Conservation (phyloP, 345 rosid species). For the Acer negundo region DNA sequence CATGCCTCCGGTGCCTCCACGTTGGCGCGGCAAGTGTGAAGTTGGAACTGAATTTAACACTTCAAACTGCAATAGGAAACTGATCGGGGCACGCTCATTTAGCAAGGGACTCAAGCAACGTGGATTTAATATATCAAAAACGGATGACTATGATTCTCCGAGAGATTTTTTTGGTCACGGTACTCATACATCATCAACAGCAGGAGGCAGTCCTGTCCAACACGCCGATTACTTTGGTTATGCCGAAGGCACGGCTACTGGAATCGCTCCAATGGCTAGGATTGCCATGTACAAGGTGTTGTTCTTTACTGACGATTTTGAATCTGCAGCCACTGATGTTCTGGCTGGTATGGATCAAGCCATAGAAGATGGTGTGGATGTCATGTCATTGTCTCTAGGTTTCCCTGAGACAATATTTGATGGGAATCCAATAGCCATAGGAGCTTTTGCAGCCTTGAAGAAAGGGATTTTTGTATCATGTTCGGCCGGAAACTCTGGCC, state of each 20-base stretch:
- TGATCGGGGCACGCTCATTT: neutral
- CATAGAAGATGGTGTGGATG: neutral
- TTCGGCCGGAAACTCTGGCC: slow-evolving; percentile 1
- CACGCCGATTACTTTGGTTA: slow-evolving; percentile 1
- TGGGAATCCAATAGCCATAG: neutral
- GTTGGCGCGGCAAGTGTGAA: neutral
- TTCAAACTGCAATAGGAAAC: neutral
- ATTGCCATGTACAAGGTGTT: slow-evolving; percentile 2
- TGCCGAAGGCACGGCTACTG: neutral
- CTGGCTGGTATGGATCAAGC: slow-evolving; percentile 8
- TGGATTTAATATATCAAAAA: neutral
- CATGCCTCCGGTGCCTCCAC: slow-evolving; percentile 4
- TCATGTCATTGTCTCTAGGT: neutral
- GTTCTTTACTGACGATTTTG: neutral
- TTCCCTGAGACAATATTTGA: neutral
- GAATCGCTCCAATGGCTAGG: neutral
- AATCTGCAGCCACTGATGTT: slow-evolving; percentile 1
- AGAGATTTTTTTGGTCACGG: neutral
- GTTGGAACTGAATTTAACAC: neutral
- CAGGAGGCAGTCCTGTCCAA: neutral
- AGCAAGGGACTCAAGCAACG: neutral
- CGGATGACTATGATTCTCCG: neutral
- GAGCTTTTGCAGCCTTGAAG: slow-evolving; percentile 5
- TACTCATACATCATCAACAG: neutral
- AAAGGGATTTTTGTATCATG: neutral